Evolutionary conservation across 2,329 filamentous ascomycete species (phyloP).

Genomic region (Sarocladium brachiariae): DNA sequence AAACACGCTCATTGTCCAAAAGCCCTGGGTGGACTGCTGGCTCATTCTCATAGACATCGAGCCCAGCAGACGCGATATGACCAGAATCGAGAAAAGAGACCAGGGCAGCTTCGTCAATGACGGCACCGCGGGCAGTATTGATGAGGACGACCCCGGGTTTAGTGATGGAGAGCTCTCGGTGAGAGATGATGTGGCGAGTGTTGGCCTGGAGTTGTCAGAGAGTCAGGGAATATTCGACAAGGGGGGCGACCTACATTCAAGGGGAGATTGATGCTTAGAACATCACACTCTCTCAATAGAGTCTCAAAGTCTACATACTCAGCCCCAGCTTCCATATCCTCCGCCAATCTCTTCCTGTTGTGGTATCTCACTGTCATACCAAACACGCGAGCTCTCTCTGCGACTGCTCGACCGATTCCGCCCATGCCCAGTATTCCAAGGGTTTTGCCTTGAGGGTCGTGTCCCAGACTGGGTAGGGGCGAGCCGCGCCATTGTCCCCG

Average conservation of each 20-base stretch:
- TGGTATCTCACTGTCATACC: conserved; percentile 71
- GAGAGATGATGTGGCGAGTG: conserved; percentile 71
- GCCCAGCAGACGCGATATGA: conserved; percentile 61
- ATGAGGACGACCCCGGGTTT: conserved; percentile 70
- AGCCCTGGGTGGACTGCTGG: conserved; percentile 69
- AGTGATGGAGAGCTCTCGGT: conserved; percentile 65
- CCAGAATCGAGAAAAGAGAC: conserved; percentile 65
- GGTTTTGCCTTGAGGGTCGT: conserved; percentile 72
- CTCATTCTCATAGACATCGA: conserved; percentile 81
- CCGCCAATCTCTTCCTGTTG: conserved; percentile 57
- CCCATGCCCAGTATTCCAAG: conserved; percentile 83
- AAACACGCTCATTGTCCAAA: conserved; percentile 60
- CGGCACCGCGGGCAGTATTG: conserved; percentile 76
- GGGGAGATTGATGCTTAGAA: conserved; percentile 73
- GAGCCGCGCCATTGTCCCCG: conserved; percentile 60
- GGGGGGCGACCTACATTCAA: conserved; percentile 58
- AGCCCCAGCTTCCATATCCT: conserved; percentile 50
- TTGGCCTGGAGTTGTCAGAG: conserved; percentile 31
- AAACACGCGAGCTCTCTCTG: conserved; percentile 66
- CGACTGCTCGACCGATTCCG: conserved; percentile 73
- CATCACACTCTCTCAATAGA: conserved; percentile 62
- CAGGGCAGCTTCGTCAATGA: conserved; percentile 75
- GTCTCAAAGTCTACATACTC: conserved; percentile 69
- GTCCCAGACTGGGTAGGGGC: conserved; percentile 49
- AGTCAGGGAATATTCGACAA: neutral